Evolutionary conservation across 306 rosid genomes (phyloP).

Genomic region (Hippophae rhamnoides): DNA sequence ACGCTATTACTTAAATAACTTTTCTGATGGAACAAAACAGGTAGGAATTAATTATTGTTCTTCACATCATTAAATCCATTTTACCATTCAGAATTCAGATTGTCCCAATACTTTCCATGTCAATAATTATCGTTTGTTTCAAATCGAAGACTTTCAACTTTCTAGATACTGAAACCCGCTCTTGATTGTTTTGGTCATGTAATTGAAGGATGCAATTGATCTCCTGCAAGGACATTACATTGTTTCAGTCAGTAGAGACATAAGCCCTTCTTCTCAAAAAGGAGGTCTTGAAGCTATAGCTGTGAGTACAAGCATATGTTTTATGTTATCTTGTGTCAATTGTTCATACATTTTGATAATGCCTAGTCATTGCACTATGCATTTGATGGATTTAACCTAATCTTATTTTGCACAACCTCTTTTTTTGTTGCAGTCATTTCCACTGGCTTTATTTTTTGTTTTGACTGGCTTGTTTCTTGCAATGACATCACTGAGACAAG

Average conservation of each 20-base stretch:
- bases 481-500: slow-evolving; percentile 77
- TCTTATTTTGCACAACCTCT: not conserved
- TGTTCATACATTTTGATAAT: slow-evolving; percentile 3
- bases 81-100: too few species aligned
- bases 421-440: slow-evolving; percentile 61
- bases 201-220: slow-evolving; percentile 86
- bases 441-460: slow-evolving; percentile 66
- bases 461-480: slow-evolving; percentile 72
- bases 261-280: slow-evolving; percentile 56
- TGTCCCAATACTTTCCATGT: slow-evolving; percentile 5
- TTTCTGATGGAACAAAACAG: slow-evolving; percentile 85
- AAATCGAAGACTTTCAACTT: slow-evolving; percentile 4
- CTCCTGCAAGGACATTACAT: slow-evolving; percentile 97
- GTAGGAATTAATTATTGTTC: slow-evolving; percentile 30
- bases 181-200: slow-evolving; percentile 11
- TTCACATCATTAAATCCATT: not conserved
- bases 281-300: slow-evolving; percentile 91
- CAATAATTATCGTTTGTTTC: slow-evolving; percentile 8
- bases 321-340: not conserved
- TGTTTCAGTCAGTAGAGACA: slow-evolving; percentile 67
- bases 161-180: not conserved
- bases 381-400: not conserved
- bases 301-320: slow-evolving; percentile 45
- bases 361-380: not conserved
- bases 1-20: slow-evolving; percentile 83